Conservation (phyloP, 176 grass and related monocot genomes). For the Pontederia paniculata region DNA sequence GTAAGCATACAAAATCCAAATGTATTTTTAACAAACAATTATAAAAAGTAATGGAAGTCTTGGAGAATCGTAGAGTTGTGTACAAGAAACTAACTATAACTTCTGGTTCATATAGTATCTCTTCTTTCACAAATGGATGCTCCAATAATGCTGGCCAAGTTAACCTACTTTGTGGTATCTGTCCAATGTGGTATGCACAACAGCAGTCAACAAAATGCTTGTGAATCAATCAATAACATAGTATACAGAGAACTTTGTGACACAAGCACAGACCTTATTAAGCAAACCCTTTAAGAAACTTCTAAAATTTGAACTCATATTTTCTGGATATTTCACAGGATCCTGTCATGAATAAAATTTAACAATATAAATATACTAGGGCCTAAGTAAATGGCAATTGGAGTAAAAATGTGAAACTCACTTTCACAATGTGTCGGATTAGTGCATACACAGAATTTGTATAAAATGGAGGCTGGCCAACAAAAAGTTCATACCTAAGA, state of each 20-base stretch:
- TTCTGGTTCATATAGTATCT: slow-evolving; percentile 26
- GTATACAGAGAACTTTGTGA: not conserved
- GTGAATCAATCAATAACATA: slow-evolving; percentile 13
- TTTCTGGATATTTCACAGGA: slow-evolving; percentile 97
- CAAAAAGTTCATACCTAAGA: slow-evolving; percentile 84
- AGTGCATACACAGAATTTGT: slow-evolving; percentile 96
- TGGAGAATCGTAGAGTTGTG: not conserved
- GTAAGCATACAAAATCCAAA: not conserved
- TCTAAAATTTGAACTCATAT: slow-evolving; percentile 83
- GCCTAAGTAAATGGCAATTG: not conserved
- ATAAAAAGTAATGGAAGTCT: not conserved
- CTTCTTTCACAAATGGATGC: slow-evolving; percentile 88
- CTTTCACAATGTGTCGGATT: slow-evolving; percentile 94
- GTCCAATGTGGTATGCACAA: not conserved
- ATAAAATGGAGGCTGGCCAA: slow-evolving; percentile 96
- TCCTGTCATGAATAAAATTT: slow-evolving; percentile 34
- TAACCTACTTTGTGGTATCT: slow-evolving; percentile 84
- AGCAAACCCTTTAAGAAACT: slow-evolving; percentile 90
- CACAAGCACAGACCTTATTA: slow-evolving; percentile 50
- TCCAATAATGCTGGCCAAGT: slow-evolving; percentile 85
- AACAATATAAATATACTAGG: slow-evolving; percentile 11
- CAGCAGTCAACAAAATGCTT: slow-evolving; percentile 8
- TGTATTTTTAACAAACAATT: not conserved
- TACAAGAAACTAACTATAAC: slow-evolving; percentile 24
- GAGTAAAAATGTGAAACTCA: slow-evolving; percentile 26